phyloP scores from a whole-genome alignment of 2,329 filamentous ascomycete species.

The Colletotrichum simmondsii region DNA sequence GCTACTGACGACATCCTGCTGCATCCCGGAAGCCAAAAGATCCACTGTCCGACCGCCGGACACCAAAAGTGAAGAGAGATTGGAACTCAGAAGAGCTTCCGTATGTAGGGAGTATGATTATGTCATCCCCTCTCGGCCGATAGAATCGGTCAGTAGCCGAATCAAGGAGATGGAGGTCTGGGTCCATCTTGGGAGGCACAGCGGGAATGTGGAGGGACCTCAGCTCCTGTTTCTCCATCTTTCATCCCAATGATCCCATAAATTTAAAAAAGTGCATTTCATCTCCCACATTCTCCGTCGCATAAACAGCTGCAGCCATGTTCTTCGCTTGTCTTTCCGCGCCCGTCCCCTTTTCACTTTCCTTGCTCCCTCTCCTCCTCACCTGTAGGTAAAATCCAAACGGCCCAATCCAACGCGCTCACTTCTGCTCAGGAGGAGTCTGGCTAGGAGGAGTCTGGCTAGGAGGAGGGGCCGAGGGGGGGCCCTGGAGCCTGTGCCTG shows the following conservation, averaged over 20 bases:
- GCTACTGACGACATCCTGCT: background rate
- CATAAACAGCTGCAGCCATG: slow-evolving; percentile 1
- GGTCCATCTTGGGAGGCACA: no score
- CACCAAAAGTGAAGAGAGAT: background rate
- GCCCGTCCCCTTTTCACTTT: background rate
- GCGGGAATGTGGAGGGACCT: background rate
- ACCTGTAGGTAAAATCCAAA: slow-evolving; percentile 18
- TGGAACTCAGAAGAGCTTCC: background rate
- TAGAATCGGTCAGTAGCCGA: background rate
- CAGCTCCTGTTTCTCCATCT: background rate
- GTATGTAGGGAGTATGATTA: background rate
- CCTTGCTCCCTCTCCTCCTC: background rate
- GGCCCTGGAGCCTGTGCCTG: background rate
- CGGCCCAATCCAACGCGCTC: slow-evolving; percentile 8
- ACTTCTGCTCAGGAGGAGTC: background rate
- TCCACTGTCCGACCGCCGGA: background rate
- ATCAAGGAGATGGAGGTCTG: background rate
- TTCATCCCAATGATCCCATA: slow-evolving; percentile 9
- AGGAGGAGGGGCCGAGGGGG: background rate
- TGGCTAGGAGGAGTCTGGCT: no score
- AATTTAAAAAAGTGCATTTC: slow-evolving; percentile 3
- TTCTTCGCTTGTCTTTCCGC: background rate
- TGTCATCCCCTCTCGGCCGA: background rate
- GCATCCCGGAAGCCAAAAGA: background rate
- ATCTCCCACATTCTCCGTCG: slow-evolving; percentile 21